Conservation (phyloP, 768 basidiomycete species). For the Pulveroboletus sp. region DNA sequence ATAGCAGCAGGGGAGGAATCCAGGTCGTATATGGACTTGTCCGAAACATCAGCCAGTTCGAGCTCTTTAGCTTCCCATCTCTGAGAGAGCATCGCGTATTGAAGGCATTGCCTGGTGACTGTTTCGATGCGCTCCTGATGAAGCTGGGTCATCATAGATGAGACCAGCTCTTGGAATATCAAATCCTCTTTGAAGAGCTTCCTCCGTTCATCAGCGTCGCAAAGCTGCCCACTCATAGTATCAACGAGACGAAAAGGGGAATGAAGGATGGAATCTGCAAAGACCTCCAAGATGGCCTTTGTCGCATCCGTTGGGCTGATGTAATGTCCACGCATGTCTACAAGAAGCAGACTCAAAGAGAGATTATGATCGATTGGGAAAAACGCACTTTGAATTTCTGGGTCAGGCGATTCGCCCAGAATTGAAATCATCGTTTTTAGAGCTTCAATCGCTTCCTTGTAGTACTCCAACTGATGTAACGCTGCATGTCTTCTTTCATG, state of each 20-base stretch:
- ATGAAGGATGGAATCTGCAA: background rate
- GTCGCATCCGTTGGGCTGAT: constrained; percentile 7
- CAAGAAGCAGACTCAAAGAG: background rate
- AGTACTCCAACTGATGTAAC: constrained; percentile 10
- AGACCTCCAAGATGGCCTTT: background rate
- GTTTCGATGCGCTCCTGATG: constrained; percentile 5
- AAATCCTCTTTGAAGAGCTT: constrained; percentile 11
- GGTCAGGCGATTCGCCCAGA: constrained; percentile 9
- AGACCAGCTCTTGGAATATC: constrained; percentile 13
- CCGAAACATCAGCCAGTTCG: constrained; percentile 7
- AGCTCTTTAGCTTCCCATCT: constrained; percentile 18
- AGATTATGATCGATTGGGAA: background rate
- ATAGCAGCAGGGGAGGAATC: constrained; percentile 1
- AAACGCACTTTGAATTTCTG: constrained; percentile 11
- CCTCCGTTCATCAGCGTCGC: constrained; percentile 13
- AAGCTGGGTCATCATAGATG: constrained; percentile 10
- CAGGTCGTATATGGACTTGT: constrained; percentile 11
- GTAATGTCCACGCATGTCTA: constrained; percentile 11
- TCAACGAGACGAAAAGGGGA: constrained; percentile 20
- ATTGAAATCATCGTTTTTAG: constrained; percentile 6
- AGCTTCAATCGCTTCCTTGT: constrained; percentile 7
- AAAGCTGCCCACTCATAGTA: constrained; percentile 15
- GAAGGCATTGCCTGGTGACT: constrained; percentile 4
- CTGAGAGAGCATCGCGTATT: constrained; percentile 24
- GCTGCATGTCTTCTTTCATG: constrained; percentile 16